These are phyloP conservation scores for Codiaeum variegatum DNA, from an alignment of 441 rosid genomes.

Conservation along the genomic window DNA sequence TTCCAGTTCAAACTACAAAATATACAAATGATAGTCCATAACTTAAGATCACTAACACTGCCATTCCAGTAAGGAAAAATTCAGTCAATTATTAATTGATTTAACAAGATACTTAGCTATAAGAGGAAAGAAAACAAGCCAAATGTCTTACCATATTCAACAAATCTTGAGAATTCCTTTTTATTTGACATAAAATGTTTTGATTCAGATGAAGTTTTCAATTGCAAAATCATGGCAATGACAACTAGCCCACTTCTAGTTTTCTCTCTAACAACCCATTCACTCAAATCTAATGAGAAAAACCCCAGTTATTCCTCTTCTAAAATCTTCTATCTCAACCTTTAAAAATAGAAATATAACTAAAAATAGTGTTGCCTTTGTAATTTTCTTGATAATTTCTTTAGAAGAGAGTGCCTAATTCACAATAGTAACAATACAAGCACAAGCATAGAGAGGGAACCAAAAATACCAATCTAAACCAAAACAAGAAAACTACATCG, in stretches of 20 bases:
- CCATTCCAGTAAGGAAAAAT: slow-evolving; percentile 42
- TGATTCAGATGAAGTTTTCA: slow-evolving; percentile 24
- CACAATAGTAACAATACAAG: slow-evolving; percentile 48
- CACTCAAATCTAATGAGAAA: slow-evolving; percentile 56
- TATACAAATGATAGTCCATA: slow-evolving; percentile 55
- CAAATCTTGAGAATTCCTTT: slow-evolving; percentile 14
- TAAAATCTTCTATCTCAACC: slow-evolving; percentile 45
- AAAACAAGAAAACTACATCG: neutral
- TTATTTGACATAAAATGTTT: slow-evolving; percentile 6
- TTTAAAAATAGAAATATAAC: slow-evolving; percentile 52
- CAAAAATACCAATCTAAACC: slow-evolving; percentile 79
- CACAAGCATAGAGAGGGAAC: slow-evolving; percentile 71
- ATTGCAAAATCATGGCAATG: slow-evolving; percentile 64
- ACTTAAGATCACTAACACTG: slow-evolving; percentile 40
- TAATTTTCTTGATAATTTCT: slow-evolving; percentile 24
- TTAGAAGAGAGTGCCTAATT: slow-evolving; percentile 29
- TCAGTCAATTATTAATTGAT: neutral
- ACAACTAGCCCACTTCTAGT: slow-evolving; percentile 68
- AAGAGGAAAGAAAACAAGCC: neutral
- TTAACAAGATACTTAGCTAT: neutral
- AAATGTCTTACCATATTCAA: slow-evolving; percentile 42
- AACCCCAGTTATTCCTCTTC: slow-evolving; percentile 42
- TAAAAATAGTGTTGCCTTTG: slow-evolving; percentile 29
- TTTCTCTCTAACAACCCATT: slow-evolving; percentile 70
- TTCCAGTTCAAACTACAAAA: slow-evolving; percentile 42